phyloP scores from a whole-genome alignment of 441 rosid genomes.

The Flueggea neowawraea region DNA sequence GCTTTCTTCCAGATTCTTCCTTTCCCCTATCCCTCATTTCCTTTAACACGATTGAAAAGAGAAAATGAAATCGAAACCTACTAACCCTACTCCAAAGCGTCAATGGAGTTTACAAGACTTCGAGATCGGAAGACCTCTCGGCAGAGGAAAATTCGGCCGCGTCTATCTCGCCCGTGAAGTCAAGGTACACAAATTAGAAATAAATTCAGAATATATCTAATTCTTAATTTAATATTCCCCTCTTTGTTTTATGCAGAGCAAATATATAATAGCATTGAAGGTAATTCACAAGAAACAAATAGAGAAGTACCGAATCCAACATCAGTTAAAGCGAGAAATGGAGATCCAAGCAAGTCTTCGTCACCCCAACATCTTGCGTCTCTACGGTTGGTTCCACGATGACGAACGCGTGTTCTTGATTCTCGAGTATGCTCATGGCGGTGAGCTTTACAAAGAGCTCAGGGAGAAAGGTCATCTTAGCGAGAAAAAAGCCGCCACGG shows the following conservation, averaged over 20 bases:
- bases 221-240: not conserved
- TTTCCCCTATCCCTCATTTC: no score
- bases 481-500: slow-evolving; percentile 82
- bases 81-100: slow-evolving; percentile 3
- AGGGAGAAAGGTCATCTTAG: slow-evolving; percentile 52
- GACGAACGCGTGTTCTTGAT: slow-evolving; percentile 68
- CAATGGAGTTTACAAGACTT: slow-evolving; percentile 53
- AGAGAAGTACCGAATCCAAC: slow-evolving; percentile 75
- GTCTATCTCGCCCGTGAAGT: slow-evolving; percentile 73
- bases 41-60: no score
- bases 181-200: slow-evolving; percentile 22
- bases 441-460: slow-evolving; percentile 78
- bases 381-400: slow-evolving; percentile 89
- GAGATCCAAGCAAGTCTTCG: slow-evolving; percentile 71
- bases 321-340: slow-evolving; percentile 87
- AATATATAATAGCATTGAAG: slow-evolving; percentile 78
- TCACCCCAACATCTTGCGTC: slow-evolving; percentile 77
- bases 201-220: no score
- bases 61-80: not conserved
- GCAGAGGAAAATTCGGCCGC: slow-evolving; percentile 67
- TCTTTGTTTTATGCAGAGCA: slow-evolving; percentile 38
- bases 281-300: slow-evolving; percentile 84
- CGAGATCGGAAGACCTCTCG: slow-evolving; percentile 73
- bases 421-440: slow-evolving; percentile 88
- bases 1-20: no score